phyloP scores from a whole-genome alignment of 139 green algal genomes.

The Chlamydomonas schloesseri region DNA sequence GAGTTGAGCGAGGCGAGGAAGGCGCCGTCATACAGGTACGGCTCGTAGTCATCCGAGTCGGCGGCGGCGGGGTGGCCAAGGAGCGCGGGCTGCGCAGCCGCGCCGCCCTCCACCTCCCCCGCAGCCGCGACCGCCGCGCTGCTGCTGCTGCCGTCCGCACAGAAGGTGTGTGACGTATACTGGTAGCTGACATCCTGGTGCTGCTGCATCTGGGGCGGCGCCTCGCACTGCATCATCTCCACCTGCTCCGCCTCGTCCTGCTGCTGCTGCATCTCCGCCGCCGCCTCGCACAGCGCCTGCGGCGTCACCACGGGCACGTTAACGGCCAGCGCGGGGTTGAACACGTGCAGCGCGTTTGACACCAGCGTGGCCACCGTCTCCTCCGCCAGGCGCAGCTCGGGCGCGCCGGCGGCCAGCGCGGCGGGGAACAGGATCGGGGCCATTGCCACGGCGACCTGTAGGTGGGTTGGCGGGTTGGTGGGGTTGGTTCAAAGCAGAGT shows the following conservation, averaged over 20 bases:
- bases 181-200: neutral
- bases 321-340: conserved; percentile 28
- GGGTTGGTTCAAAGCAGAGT: too few species aligned
- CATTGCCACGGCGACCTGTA: neutral
- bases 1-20: neutral
- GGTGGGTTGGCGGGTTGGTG: too few species aligned
- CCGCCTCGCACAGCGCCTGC: conserved; percentile 35
- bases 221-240: neutral
- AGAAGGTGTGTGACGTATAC: too few species aligned
- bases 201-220: neutral
- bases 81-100: too few species aligned
- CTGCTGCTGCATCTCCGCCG: neutral
- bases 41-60: neutral
- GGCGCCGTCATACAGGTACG: conserved; percentile 5
- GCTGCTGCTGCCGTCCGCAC: neutral
- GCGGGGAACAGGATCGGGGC: conserved; percentile 38
- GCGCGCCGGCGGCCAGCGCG: conserved; percentile 20
- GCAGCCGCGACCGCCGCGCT: too few species aligned
- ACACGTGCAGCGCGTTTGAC: conserved; percentile 40
- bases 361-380: conserved; percentile 31
- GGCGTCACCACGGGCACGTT: conserved; percentile 40
- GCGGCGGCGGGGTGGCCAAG: too few species aligned
- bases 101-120: neutral
- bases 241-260: neutral
- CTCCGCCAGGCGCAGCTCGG: conserved; percentile 36